Evolutionary conservation across 352 stramenopile species (phyloP).

Genomic region (Phytophthora constricta): DNA sequence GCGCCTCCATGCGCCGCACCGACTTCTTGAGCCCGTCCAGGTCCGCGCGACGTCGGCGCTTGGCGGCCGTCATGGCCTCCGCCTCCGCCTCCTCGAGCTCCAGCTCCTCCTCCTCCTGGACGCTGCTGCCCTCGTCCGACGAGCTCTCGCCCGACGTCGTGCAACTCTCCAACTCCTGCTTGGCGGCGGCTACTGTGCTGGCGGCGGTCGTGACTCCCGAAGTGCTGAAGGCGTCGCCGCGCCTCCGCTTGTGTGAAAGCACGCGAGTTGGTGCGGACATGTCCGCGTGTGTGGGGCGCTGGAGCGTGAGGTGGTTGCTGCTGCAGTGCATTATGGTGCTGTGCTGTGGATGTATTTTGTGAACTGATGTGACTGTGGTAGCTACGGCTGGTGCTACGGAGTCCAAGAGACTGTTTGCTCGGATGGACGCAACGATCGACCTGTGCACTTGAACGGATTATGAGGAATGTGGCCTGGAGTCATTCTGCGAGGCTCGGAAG

Average conservation of each 20-base stretch:
- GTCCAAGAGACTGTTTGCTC: neutral
- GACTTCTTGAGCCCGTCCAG: conserved; percentile 43
- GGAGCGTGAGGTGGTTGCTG: no score
- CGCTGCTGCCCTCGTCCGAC: conserved; percentile 28
- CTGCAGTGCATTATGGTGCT: conserved; percentile 4
- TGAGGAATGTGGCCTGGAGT: conserved; percentile 33
- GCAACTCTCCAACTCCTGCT: conserved; percentile 22
- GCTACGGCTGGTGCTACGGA: neutral
- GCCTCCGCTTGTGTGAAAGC: neutral
- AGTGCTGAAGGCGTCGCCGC: neutral
- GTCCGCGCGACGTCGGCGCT: conserved; percentile 44
- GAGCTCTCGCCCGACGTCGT: no score
- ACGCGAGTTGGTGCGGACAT: neutral
- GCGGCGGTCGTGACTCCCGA: neutral
- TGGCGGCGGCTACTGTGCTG: neutral
- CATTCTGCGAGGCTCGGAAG: neutral
- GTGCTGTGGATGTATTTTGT: conserved; percentile 13
- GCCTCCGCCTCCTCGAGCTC: conserved; percentile 27
- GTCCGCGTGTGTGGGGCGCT: neutral
- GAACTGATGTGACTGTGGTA: neutral
- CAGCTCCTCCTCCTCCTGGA: conserved; percentile 9
- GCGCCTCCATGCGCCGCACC: conserved; percentile 45
- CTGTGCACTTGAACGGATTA: conserved; percentile 22
- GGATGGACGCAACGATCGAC: neutral
- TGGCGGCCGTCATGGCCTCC: conserved; percentile 17